Conservation (phyloP, 2,329 filamentous ascomycete species). For the Dactylellina parvicollis region DNA sequence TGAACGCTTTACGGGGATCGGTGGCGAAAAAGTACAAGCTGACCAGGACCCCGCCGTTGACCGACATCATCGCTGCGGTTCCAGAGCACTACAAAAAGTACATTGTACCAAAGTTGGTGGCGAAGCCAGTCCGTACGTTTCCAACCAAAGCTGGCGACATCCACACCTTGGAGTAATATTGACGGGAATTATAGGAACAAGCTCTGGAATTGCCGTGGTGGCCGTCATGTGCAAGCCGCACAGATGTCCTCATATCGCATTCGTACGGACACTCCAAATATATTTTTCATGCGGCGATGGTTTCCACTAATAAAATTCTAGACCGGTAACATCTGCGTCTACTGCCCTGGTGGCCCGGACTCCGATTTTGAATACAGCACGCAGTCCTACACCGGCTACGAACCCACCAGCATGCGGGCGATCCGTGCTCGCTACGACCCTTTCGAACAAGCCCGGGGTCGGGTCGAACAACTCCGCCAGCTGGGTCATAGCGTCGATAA, state of each 20-base stretch:
- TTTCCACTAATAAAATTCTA: conserved; percentile 27
- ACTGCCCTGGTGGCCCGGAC: conserved; percentile 95
- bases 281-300: background rate
- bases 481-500: conserved; percentile 98
- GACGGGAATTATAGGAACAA: conserved; percentile 72
- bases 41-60: conserved; percentile 86
- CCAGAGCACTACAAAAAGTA: conserved; percentile 99
- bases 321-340: conserved; percentile 98
- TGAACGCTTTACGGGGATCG: conserved; percentile 86
- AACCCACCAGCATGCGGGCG: conserved; percentile 97
- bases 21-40: conserved; percentile 93
- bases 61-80: conserved; percentile 95
- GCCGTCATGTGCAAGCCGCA: conserved; percentile 99
- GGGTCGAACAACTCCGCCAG: conserved; percentile 95
- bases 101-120: conserved; percentile 92
- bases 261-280: conserved; percentile 61
- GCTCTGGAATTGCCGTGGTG: conserved; percentile 95
- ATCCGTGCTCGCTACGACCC: conserved; percentile 97
- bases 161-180: conserved; percentile 25
- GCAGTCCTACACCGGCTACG: conserved; percentile 97
- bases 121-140: conserved; percentile 86
- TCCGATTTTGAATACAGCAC: conserved; percentile 99
- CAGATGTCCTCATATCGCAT: conserved; percentile 95
- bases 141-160: background rate
- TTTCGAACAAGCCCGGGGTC: conserved; percentile 93